Evolutionary conservation across 129 eudicot genomes (phyloP).

Genomic region (Lonicera japonica): DNA sequence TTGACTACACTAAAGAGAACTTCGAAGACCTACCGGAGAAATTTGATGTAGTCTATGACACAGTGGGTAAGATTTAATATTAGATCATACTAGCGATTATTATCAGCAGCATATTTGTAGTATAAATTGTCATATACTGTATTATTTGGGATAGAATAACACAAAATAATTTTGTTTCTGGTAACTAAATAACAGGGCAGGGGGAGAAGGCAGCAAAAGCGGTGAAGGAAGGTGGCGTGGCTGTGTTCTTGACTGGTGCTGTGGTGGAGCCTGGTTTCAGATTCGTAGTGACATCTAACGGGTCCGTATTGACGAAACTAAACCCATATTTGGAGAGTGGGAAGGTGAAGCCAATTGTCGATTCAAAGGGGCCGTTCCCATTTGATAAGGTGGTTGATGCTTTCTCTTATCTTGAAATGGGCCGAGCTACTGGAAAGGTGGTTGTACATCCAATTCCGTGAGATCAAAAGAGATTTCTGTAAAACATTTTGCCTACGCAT

Average conservation of each 20-base stretch:
- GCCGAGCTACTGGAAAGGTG: conserved; percentile 77
- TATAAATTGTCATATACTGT: background rate
- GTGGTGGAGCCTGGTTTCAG: conserved; percentile 69
- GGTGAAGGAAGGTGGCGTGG: conserved; percentile 78
- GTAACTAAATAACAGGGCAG: conserved; percentile 46
- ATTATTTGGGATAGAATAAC: no score
- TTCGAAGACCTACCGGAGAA: conserved; percentile 79
- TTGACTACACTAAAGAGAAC: conserved; percentile 86
- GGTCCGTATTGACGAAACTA: conserved; percentile 63
- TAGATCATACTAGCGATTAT: no score
- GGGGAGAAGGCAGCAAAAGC: conserved; percentile 67
- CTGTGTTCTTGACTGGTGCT: conserved; percentile 62
- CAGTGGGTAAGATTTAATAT: conserved; percentile 56
- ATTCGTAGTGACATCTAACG: conserved; percentile 66
- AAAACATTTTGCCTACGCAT: background rate
- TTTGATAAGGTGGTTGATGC: conserved; percentile 77
- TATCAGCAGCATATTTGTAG: background rate
- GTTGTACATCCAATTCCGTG: conserved; percentile 74
- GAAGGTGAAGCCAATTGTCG: conserved; percentile 66
- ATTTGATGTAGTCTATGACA: conserved; percentile 80
- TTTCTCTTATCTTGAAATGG: conserved; percentile 69
- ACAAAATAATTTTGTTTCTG: background rate
- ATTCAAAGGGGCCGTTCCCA: conserved; percentile 78
- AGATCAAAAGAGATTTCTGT: background rate
- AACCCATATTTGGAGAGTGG: conserved; percentile 75